Evolutionary conservation across 1,284 basidiomycete genomes (phyloP).

Genomic region (Butyriboletus regius): DNA sequence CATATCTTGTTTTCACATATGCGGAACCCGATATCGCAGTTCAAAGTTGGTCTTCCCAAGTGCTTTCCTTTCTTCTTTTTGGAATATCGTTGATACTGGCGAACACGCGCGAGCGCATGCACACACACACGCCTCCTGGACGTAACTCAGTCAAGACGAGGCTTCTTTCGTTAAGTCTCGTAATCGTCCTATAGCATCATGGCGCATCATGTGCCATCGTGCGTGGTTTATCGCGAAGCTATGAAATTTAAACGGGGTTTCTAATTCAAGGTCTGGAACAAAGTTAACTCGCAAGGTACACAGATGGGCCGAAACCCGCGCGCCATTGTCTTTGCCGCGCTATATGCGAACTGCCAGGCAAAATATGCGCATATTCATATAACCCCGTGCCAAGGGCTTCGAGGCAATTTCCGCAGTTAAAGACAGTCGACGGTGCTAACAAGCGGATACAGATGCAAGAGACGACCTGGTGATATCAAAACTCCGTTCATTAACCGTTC

Average conservation of each 20-base stretch:
- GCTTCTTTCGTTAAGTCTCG: constrained; percentile 12
- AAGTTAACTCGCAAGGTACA: constrained; percentile 22
- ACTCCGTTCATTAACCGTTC: constrained; percentile 27
- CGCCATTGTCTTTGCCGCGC: constrained; percentile 11
- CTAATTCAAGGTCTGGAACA: constrained; percentile 21
- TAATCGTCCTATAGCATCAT: constrained; percentile 10
- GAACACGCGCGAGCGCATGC: background rate
- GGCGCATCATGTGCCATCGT: constrained; percentile 5
- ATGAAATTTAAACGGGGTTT: constrained; percentile 9
- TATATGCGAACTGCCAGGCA: constrained; percentile 11
- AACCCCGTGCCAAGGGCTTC: constrained; percentile 15
- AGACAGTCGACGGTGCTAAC: constrained; percentile 7
- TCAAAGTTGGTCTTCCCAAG: constrained; percentile 1
- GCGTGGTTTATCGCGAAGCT: constrained; percentile 4
- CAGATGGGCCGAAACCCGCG: constrained; percentile 11
- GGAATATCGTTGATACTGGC: constrained; percentile 1
- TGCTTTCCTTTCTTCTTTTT: background rate
- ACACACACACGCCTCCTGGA: constrained; percentile 7
- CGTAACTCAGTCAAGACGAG: constrained; percentile 13
- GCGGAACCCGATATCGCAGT: constrained; percentile 1
- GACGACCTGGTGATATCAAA: constrained; percentile 10
- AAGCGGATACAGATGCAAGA: constrained; percentile 3
- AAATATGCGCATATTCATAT: constrained; percentile 11
- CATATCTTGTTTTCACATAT: constrained; percentile 10
- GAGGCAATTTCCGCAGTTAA: constrained; percentile 28